Evolutionary conservation across 495 filamentous ascomycete species (phyloP).

Genomic region (Aspergillus conjunctus): DNA sequence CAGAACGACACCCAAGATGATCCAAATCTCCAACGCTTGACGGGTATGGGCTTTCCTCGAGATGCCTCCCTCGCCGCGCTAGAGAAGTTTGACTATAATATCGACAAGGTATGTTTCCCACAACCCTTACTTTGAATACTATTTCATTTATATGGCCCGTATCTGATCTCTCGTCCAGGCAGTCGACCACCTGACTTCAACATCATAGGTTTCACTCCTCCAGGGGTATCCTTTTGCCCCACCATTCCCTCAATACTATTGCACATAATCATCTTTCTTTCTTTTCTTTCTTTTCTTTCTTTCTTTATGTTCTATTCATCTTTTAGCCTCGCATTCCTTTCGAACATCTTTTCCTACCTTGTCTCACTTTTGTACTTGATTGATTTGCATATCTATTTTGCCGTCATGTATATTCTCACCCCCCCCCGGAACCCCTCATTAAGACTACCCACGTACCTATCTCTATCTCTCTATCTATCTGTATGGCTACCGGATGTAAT

Average conservation of each 20-base stretch:
- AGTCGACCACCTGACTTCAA: slow-evolving; percentile 25
- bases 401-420: slow-evolving; percentile 25
- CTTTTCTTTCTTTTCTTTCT: slow-evolving; percentile 5
- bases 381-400: slow-evolving; percentile 28
- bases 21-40: slow-evolving; percentile 86
- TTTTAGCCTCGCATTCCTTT: slow-evolving; percentile 8
- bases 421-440: background rate
- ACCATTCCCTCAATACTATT: slow-evolving; percentile 1
- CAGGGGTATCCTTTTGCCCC: too few relatives aligned
- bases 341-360: background rate
- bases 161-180: slow-evolving; percentile 17
- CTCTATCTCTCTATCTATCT: slow-evolving; percentile 1
- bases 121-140: slow-evolving; percentile 5
- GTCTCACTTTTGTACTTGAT: slow-evolving; percentile 15
- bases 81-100: slow-evolving; percentile 93
- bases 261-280: slow-evolving; percentile 25
- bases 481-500: slow-evolving; percentile 23
- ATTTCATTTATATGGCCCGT: background rate
- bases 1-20: slow-evolving; percentile 82
- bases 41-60: slow-evolving; percentile 86
- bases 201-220: slow-evolving; percentile 8
- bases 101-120: slow-evolving; percentile 77
- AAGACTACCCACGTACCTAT: background rate
- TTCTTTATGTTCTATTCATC: background rate
- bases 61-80: slow-evolving; percentile 78